Percentiles rank a stretch among this genome's conserved stretches.
Evolutionary conservation across 2,329 filamentous ascomycete genomes (phyloP).

Genomic region (Calonectria naviculata): DNA sequence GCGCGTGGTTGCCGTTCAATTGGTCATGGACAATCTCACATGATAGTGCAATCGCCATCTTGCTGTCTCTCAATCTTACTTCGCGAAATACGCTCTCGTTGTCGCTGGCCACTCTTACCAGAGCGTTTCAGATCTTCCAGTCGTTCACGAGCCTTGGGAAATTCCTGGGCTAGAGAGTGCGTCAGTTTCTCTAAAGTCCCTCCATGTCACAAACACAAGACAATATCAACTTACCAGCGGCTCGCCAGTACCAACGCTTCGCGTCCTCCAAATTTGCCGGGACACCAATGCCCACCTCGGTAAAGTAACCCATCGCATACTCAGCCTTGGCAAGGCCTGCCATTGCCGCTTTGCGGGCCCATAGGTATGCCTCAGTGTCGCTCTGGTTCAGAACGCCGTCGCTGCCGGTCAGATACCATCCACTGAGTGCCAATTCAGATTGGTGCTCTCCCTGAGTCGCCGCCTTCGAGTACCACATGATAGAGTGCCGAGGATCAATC

Average conservation of each 20-base stretch:
- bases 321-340: slow-evolving; percentile 92
- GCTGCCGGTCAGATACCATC: slow-evolving; percentile 95
- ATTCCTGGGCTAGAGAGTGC: slow-evolving; percentile 80
- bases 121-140: slow-evolving; percentile 91
- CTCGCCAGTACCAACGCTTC: slow-evolving; percentile 97
- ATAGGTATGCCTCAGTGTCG: slow-evolving; percentile 96
- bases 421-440: slow-evolving; percentile 83
- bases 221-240: slow-evolving; percentile 79
- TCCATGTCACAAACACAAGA: not conserved
- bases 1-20: not conserved
- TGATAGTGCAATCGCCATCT: slow-evolving; percentile 88
- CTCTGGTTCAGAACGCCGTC: slow-evolving; percentile 90
- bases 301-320: slow-evolving; percentile 98
- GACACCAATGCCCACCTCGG: slow-evolving; percentile 92
- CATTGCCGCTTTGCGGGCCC: slow-evolving; percentile 92
- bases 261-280: slow-evolving; percentile 91
- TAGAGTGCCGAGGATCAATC: slow-evolving; percentile 85
- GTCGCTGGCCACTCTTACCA: slow-evolving; percentile 76
- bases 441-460: slow-evolving; percentile 96
- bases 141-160: slow-evolving; percentile 90
- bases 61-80: slow-evolving; percentile 86
- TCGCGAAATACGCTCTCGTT: slow-evolving; percentile 82
- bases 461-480: slow-evolving; percentile 93
- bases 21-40: slow-evolving; percentile 64
- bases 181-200: slow-evolving; percentile 39